Base-by-base conservation (phyloP, 2,329 filamentous ascomycete species). In the Pyricularia grisea region DNA sequence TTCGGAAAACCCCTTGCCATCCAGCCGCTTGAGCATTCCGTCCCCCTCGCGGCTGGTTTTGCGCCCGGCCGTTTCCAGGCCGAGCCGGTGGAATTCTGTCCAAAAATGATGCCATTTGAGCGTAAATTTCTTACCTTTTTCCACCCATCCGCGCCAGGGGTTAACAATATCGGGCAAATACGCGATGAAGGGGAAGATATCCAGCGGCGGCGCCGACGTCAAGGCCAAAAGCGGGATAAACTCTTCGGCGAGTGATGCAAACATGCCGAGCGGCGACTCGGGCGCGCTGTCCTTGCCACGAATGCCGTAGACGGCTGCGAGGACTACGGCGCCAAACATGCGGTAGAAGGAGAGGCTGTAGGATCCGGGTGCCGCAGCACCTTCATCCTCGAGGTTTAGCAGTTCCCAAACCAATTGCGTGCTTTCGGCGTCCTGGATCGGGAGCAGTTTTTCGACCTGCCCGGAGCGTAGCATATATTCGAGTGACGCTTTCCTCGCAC, bases 371-470 rank as follows among this genome's bases (percentile, higher is more conserved):
- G 31, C 31, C 31, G 31, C 31, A 36, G 31, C 12, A 36, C 31
- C 31, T 36, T 36, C 31, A 36, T 36, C 9, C 31, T 36, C 9
- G 31, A 36, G 31, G 31, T 75, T 69, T 14, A 85, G 73, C 5
- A 85, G 74, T 6, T 81, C 78, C 69, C 72, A 76, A 67, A 80
- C 79, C 4, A 85, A 71, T 20, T 82, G 77, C 10, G 76, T 78
- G 25, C 82, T 81, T 71, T 85, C 83, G 7, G 83, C 79, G 33
- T 83, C 81, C 72, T 85, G 84, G 1, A 82, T 77, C 2, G 79
- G 77, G 70, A 85, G 75, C 33, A 84, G 77, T 20, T 77, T 79
- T 20, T 36, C 64, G 30, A 66, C 28, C 5, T 79, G 77, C 25
- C 78, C 76, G 79, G 80, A 1, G 70, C 66, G 25, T 72, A 70